Conservation (phyloP, 805 yeast species). For the Saccharomycopsis sp. region DNA sequence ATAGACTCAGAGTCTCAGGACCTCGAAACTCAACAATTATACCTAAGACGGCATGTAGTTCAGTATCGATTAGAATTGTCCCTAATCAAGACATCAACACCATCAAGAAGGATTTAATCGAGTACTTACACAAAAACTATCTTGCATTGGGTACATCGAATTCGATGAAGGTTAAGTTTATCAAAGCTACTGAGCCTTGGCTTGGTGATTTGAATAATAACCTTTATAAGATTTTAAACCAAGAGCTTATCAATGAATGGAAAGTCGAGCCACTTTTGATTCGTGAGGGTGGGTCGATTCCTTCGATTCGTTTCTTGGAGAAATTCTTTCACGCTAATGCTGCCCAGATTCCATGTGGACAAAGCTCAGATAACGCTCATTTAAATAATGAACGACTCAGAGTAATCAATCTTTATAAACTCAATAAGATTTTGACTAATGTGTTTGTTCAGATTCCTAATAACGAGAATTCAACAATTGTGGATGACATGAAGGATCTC, state of each 20-base stretch:
- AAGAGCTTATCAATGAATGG: constrained; percentile 69
- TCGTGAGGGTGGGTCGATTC: constrained; percentile 96
- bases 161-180: constrained; percentile 49
- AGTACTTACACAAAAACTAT: constrained; percentile 45
- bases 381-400: constrained; percentile 80
- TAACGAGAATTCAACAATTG: background rate
- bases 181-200: constrained; percentile 95
- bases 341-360: constrained; percentile 95
- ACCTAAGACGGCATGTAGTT: constrained; percentile 72
- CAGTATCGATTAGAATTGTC: constrained; percentile 77
- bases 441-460: constrained; percentile 40
- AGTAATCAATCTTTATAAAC: constrained; percentile 67
- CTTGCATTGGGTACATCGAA: constrained; percentile 50
- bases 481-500: background rate
- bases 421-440: constrained; percentile 56
- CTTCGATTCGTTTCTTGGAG: constrained; percentile 80
- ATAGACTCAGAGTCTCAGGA: constrained; percentile 79
- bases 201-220: constrained; percentile 75
- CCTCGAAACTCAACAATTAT: constrained; percentile 87
- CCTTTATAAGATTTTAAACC: constrained; percentile 60
- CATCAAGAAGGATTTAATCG: constrained; percentile 45
- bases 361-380: constrained; percentile 91
- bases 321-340: constrained; percentile 81
- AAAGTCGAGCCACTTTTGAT: constrained; percentile 73
- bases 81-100: constrained; percentile 73